These are phyloP conservation scores for Phellopilus nigrolimitatus DNA, from an alignment of 1,284 basidiomycete species.

Conservation along the genomic window DNA sequence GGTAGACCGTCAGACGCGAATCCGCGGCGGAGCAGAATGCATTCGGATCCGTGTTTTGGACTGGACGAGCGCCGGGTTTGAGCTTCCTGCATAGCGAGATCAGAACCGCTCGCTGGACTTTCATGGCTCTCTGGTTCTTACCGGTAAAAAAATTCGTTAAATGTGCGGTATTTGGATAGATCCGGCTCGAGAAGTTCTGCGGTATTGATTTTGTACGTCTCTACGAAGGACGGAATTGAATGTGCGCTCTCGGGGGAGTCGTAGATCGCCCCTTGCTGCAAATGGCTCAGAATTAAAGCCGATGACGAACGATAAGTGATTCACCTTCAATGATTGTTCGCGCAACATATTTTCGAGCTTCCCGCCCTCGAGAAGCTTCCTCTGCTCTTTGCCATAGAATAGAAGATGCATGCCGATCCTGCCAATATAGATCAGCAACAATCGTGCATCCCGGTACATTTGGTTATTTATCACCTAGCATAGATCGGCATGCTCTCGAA, in stretches of 20 bases:
- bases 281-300: not conserved
- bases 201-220: constrained; percentile 62
- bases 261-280: constrained; percentile 50
- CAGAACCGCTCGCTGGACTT: not conserved
- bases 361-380: constrained; percentile 49
- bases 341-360: constrained; percentile 56
- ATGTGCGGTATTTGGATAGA: constrained; percentile 56
- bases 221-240: constrained; percentile 69
- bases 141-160: constrained; percentile 82
- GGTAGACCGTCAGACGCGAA: constrained; percentile 69
- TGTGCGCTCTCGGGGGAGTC: constrained; percentile 48
- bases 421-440: constrained; percentile 25
- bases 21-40: constrained; percentile 70
- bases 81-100: constrained; percentile 42
- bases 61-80: constrained; percentile 59
- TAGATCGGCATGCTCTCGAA: constrained; percentile 84
- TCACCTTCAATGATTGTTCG: constrained; percentile 60
- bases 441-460: not conserved
- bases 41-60: constrained; percentile 51
- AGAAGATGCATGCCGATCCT: constrained; percentile 76
- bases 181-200: constrained; percentile 67
- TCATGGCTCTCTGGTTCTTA: constrained; percentile 17
- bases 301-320: too few species aligned
- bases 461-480: constrained; percentile 36
- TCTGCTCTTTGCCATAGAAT: constrained; percentile 56